phyloP scores from a whole-genome alignment of 2,329 filamentous ascomycete species.

The Penicillium digitatum region DNA sequence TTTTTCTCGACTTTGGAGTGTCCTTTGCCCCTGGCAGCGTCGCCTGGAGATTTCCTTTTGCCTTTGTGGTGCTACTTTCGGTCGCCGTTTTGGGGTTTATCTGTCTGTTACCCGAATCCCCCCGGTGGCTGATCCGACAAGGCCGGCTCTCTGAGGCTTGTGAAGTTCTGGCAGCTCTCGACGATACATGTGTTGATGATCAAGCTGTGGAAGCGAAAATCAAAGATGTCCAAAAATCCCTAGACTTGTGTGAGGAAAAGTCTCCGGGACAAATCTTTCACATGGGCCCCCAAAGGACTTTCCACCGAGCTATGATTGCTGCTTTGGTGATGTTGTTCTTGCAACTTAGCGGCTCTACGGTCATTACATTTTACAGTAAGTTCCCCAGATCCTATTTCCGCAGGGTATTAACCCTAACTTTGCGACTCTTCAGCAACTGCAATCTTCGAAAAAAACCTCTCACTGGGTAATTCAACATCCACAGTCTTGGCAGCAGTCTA shows the following conservation, averaged over 20 bases:
- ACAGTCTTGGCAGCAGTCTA: constrained; percentile 20
- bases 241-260: constrained; percentile 10
- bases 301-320: constrained; percentile 19
- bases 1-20: constrained; percentile 23
- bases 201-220: constrained; percentile 9
- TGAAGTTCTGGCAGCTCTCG: constrained; percentile 16
- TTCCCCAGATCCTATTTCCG: not conserved
- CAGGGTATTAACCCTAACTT: not conserved
- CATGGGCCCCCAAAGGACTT: constrained; percentile 20
- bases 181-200: constrained; percentile 7
- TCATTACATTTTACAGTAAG: constrained; percentile 24
- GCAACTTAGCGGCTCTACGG: constrained; percentile 20
- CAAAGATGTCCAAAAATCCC: constrained; percentile 18
- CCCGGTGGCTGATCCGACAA: constrained; percentile 21
- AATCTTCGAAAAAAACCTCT: constrained; percentile 22
- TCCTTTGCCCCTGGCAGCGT: constrained; percentile 15
- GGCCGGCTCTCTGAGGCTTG: constrained; percentile 15
- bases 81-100: constrained; percentile 12
- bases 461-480: constrained; percentile 16
- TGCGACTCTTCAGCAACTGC: constrained; percentile 12
- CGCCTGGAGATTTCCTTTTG: constrained; percentile 22
- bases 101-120: constrained; percentile 17
- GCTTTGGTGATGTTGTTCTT: constrained; percentile 14
- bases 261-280: constrained; percentile 13
- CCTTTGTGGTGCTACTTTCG: constrained; percentile 18